phyloP scores from a whole-genome alignment of 768 basidiomycete genomes.

The Dacryopinax primogenitus region DNA sequence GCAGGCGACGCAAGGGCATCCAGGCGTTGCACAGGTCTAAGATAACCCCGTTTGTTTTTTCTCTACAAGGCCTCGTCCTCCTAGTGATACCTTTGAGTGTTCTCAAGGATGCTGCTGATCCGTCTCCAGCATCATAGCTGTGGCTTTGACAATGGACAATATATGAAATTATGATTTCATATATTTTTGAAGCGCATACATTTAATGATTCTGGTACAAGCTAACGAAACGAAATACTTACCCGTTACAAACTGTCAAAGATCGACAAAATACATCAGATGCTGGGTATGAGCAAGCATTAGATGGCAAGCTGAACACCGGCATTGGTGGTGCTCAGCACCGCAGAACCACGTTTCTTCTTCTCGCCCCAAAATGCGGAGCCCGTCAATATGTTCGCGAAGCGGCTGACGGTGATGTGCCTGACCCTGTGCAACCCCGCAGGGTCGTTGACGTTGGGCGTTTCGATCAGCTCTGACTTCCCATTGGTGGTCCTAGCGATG shows the following conservation, averaged over 20 bases:
- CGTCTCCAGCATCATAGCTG: not conserved
- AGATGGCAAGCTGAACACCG: not conserved
- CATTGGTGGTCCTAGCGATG: conserved; percentile 25
- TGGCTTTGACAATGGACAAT: not conserved
- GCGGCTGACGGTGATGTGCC: not conserved
- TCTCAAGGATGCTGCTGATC: too few relatives aligned
- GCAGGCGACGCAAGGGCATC: not conserved
- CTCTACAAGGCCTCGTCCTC: not conserved
- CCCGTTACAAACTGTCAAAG: not conserved
- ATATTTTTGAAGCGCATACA: not conserved
- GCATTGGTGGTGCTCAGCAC: not conserved
- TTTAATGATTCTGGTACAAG: not conserved
- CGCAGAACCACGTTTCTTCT: not conserved
- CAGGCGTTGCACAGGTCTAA: not conserved
- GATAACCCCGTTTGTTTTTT: not conserved
- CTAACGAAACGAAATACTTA: not conserved
- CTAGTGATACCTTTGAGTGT: too few relatives aligned
- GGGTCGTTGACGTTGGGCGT: conserved; percentile 3
- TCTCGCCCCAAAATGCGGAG: not conserved
- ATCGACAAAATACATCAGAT: not conserved
- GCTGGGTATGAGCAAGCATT: not conserved
- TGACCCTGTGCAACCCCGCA: not conserved
- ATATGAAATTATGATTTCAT: not conserved
- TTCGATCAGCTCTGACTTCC: conserved; percentile 22
- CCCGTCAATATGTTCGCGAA: not conserved